Base-by-base conservation (phyloP, 2,329 filamentous ascomycete genomes). In the Pezicula carpinea region DNA sequence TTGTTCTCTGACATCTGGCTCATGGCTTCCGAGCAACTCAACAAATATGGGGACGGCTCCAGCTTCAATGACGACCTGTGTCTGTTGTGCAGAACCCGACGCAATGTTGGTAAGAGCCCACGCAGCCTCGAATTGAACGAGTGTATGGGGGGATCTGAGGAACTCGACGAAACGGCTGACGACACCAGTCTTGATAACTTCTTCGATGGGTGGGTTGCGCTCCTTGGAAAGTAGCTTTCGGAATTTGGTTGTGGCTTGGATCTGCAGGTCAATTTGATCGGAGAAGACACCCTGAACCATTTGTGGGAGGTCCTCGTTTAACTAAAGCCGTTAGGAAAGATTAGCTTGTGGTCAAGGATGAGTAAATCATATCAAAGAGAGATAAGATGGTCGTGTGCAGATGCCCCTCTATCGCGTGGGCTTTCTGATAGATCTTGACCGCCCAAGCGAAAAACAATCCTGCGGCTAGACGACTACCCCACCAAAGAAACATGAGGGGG, bases 21-120 rank as follows among this genome's bases (percentile, higher is more conserved):
- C 93, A 51, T 89, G 93, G 76, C 92, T 97, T 65, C 79, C 89
- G 56, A 99, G 78, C 51, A 99, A 80, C 75, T 99, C 92, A 56
- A 97, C 92, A 62, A 99, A 99, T 68, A 99, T 99, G 48, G 93
- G 93, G 35, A 99, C 93, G 55, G 93, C 93, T 59, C 93, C 93
- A 53, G 93, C 92, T 72, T 97, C 92, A 63, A 99, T 99, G 58
- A 99, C 93, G 44, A 97, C 93, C 72, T 99, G 93, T 53, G 93
- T 99, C 75, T 99, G 93, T 60, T 89, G 87, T 51, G 93, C 93
- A 50, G 92, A 97, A 53, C 93, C 93, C 42, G 92, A 97, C 52
- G 93, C 93, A 70, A 99, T 99, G 77, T 99, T 99, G 76, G 93
- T 99, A 65, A 99, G 76, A 54, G 93, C 93, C 93, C 93, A 99